Base-by-base conservation (phyloP, 148 eudicot species). In the Camellia japonica region DNA sequence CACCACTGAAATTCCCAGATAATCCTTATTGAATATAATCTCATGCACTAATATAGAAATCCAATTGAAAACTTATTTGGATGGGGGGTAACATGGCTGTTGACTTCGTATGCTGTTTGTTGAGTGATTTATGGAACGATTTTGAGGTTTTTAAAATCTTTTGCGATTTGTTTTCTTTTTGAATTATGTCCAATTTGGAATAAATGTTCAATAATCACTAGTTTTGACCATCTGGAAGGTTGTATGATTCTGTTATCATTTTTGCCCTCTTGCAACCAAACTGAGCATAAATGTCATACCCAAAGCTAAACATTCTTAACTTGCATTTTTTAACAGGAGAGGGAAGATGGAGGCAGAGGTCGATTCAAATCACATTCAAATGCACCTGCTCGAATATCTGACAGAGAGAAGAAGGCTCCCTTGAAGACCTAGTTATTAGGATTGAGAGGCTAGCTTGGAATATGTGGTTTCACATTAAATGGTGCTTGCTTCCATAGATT, bases 381-480 rank as follows among this genome's bases (percentile, higher is more conserved):
- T 75, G 98, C 85, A 49, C 97, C 97, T 13, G 89, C 92, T 16
- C 90, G 97, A 78, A 96, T 96, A 80, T 85, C 97, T 56, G 98
- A 96, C 84, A 82, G 97, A 87, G 97, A 83, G 79, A 93, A 93
- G 93, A 95, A 95, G 87, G 99, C 98, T 51, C 99, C 99, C n/a
- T 84, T 93, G 82, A 95, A 95, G 87, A 84, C 84, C 43, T 83
- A 73, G 63, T 13, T 30, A 14, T 55, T 73, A 1, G 49, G 9
- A 38, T 6, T 56, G 63, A 73, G 63, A 73, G 19, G 16, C 63
- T 19, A 73, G 47, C 63, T 73, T 16, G 56, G 62, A 55, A 14
- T 73, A 23, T 73, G 63, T 54, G 4, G 47, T 51, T 73, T 38
- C 38, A 41, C 7, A 11, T 44, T 5, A 55, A 38, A 49, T 51